Evolutionary conservation across 1,139 yeast genomes (phyloP), one percentile per base, ranked within the genome.

Genomic region (Magnusiomyces tetraspermus): DNA sequence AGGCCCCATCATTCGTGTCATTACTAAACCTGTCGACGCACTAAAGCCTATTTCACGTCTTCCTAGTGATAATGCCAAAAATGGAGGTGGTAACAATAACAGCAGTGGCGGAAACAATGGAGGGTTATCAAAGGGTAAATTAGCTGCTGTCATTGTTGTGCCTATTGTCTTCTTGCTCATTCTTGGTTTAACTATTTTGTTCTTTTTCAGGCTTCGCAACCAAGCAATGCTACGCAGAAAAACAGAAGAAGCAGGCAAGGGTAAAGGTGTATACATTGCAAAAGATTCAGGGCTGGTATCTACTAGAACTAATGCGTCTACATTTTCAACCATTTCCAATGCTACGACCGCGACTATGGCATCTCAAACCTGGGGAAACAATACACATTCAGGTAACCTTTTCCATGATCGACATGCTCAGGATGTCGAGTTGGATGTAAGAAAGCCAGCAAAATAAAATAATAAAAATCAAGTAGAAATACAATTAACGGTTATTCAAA

Each of bases 141-240:
- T 72, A 37, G 74, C 70, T 4, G 74, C 75, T 50, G 75, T 75
- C 15, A 74, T 72, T n/a, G 65, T 70, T n/a, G 72, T 72, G 11
- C 75, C 76, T 26, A 66, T 72, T 15, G 65, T 71, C 21, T 71
- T 63, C 2, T 63, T 69, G 23, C 54, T 58, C 17, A 41, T 61
- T 1, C 23, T 55, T 22, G 38, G 51, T 15, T 52, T 40, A 19
- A 48, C 51, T 48, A 53, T 45, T 28, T 56, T 51, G 54, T 55
- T 46, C 53, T 54, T 56, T 54, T 51, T 54, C 45, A 33, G 48
- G 19, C 19, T 51, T 31, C 46, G 56, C 26, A 50, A 53, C n/a
- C 44, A 47, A 11, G 51, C 54, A 11, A 43, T 51, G 22, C 42
- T 37, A 24, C 23, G 19, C 15, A 46, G 44, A 4, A 24, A 26